A percentile compares a stretch with the other conserved stretches of the same genome.
Conservation (phyloP, 202 grass and related monocot species). For the Eragrostis tef region DNA sequence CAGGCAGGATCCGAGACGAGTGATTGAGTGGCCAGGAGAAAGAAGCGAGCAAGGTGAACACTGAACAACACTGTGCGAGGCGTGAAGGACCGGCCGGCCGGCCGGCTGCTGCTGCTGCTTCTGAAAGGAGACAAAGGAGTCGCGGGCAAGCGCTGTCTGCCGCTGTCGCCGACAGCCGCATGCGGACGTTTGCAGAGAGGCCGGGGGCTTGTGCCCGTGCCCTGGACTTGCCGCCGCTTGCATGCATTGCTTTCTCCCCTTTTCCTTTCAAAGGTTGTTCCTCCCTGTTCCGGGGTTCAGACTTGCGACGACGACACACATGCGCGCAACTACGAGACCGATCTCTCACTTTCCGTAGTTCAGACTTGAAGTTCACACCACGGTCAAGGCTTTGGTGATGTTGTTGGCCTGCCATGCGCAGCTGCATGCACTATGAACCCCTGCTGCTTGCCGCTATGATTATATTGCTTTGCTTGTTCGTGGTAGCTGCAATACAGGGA, state of each 20-base stretch:
- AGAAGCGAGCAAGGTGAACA: not conserved
- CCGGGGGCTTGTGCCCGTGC: not conserved
- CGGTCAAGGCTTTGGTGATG: conserved; percentile 16
- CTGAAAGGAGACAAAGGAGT: conserved; percentile 9
- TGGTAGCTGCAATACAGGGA: not conserved
- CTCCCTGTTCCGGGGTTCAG: not conserved
- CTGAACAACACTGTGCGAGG: not conserved
- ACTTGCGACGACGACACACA: not conserved
- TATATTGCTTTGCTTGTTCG: not conserved
- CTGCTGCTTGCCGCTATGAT: not conserved
- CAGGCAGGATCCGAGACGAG: not conserved
- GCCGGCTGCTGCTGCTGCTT: not conserved
- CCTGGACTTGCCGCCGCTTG: not conserved
- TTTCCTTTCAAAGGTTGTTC: not conserved
- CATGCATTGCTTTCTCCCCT: not conserved
- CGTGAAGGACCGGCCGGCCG: not conserved
- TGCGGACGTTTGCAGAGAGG: not conserved
- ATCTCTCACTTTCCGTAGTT: not conserved
- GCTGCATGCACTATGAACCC: too few relatives aligned
- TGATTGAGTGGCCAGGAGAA: conserved; percentile 6
- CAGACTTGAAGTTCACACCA: conserved; percentile 7
- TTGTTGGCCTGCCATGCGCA: conserved; percentile 8
- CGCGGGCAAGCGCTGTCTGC: conserved; percentile 29
- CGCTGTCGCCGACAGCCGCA: conserved; percentile 24
- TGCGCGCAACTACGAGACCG: not conserved